Conservation (phyloP, 2,329 filamentous ascomycete species). For the Sporothrix inflata region DNA sequence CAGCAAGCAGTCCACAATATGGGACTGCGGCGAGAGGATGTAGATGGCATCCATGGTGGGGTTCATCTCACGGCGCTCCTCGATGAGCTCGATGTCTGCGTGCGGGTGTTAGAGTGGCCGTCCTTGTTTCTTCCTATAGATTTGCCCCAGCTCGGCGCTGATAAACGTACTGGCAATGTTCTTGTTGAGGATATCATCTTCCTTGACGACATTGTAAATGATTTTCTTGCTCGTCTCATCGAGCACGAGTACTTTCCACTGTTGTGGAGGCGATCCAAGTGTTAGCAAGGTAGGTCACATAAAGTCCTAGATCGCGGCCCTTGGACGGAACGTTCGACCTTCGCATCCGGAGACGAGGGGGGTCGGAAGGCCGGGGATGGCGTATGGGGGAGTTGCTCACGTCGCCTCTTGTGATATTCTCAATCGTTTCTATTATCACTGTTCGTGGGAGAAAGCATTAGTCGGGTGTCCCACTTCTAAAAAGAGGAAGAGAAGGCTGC, state of each 20-base stretch:
- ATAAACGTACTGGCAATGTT: slow-evolving; percentile 82
- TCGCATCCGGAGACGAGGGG: background rate
- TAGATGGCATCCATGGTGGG: slow-evolving; percentile 94
- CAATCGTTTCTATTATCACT: slow-evolving; percentile 77
- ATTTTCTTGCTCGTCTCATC: slow-evolving; percentile 83
- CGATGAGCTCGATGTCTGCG: slow-evolving; percentile 90
- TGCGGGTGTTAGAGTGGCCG: background rate
- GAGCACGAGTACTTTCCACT: slow-evolving; percentile 97
- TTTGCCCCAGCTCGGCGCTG: background rate
- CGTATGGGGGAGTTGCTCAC: slow-evolving; percentile 53
- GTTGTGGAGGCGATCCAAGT: slow-evolving; percentile 21
- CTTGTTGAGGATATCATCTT: slow-evolving; percentile 96
- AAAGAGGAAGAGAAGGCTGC: slow-evolving; percentile 37
- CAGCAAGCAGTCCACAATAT: slow-evolving; percentile 91
- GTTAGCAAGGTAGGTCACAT: background rate
- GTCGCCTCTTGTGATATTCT: slow-evolving; percentile 77
- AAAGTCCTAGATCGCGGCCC: background rate
- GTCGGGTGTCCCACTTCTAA: slow-evolving; percentile 14
- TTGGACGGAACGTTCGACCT: background rate
- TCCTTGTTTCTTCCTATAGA: background rate
- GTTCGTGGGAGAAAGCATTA: slow-evolving; percentile 19
- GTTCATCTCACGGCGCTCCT: slow-evolving; percentile 80
- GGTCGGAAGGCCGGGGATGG: background rate
- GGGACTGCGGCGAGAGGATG: slow-evolving; percentile 79
- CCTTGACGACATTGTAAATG: slow-evolving; percentile 86